Conservation (phyloP, 495 filamentous ascomycete genomes). For the Aspergillus asperescens region DNA sequence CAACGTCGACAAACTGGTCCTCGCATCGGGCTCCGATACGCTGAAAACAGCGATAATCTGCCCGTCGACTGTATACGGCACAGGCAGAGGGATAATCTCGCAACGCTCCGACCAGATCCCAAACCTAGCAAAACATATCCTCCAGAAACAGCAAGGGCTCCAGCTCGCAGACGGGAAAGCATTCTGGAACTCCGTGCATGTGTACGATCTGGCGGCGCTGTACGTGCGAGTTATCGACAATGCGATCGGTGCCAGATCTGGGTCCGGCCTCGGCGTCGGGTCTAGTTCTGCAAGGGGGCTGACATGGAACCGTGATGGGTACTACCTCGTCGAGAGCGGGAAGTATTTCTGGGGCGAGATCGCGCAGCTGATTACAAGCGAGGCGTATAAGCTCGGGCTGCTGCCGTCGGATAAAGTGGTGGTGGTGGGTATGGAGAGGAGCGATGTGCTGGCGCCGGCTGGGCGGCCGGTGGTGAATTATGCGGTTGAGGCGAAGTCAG, state of each 20-base stretch:
- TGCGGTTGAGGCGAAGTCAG: neutral
- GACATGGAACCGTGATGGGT: neutral
- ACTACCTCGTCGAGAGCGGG: slow-evolving; percentile 2
- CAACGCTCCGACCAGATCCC: slow-evolving; percentile 1
- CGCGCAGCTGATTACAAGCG: neutral
- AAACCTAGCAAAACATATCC: neutral
- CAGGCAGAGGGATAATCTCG: neutral
- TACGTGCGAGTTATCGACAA: neutral
- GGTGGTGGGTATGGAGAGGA: neutral
- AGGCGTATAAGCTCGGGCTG: neutral
- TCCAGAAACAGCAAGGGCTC: neutral
- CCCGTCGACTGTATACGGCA: neutral
- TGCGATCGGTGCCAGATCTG: too few species aligned
- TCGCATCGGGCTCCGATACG: neutral
- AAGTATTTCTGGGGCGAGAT: neutral
- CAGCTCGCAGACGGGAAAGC: neutral
- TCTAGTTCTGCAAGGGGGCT: neutral
- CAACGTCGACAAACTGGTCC: neutral
- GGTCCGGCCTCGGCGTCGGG: too few species aligned
- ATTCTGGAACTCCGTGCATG: neutral
- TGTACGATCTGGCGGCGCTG: neutral
- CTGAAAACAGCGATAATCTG: neutral
- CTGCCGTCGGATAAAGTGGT: neutral
- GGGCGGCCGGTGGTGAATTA: neutral
- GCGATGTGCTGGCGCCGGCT: neutral